Conservation (phyloP, 2,329 filamentous ascomycete species). For the Trichoderma sp. region DNA sequence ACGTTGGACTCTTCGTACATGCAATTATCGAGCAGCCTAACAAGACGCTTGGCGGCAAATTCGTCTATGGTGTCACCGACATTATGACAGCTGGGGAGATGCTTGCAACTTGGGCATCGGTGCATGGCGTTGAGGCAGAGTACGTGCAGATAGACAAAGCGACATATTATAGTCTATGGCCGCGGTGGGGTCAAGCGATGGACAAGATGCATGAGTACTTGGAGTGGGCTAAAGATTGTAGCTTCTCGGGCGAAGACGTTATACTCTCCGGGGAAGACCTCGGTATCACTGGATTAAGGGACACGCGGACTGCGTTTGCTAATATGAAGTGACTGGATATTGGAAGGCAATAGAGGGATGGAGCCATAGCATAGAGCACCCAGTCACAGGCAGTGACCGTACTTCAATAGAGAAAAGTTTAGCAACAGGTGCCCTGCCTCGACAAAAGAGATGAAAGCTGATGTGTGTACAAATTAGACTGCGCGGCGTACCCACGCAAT, state of each 20-base stretch:
- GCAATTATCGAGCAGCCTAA: neutral
- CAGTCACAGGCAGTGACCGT: neutral
- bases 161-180: neutral
- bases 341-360: neutral
- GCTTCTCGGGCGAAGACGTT: neutral
- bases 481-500: neutral
- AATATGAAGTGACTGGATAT: neutral
- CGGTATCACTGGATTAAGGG: neutral
- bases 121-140: neutral
- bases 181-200: neutral
- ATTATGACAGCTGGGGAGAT: constrained; percentile 2
- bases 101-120: neutral
- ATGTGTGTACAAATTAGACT: neutral
- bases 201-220: neutral
- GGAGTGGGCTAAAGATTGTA: neutral
- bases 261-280: neutral
- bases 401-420: neutral
- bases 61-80: neutral
- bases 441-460: neutral
- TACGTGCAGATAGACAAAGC: neutral
- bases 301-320: neutral
- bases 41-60: constrained; percentile 4
- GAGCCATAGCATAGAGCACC: neutral
- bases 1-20: neutral
- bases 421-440: neutral